Conservation (phyloP, 164 flowering plant species). For the Vitis cinerea region DNA sequence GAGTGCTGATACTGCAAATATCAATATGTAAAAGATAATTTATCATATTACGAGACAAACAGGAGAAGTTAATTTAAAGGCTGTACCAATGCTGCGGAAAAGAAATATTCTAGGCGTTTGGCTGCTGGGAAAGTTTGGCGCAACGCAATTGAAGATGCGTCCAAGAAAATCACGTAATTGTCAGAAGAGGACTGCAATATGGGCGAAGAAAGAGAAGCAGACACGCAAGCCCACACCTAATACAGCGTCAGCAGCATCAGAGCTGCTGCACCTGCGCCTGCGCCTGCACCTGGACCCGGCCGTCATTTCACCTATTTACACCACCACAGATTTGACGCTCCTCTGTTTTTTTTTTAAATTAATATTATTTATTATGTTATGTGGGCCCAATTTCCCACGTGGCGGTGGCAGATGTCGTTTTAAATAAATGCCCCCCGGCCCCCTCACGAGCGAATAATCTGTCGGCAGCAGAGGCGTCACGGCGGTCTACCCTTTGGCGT, state of each 20-base stretch:
- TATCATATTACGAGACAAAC: too few species aligned
- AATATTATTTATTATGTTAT: neutral
- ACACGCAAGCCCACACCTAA: slow-evolving; percentile 9
- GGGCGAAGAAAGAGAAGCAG: neutral
- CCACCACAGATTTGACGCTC: slow-evolving; percentile 4
- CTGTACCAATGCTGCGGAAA: too few species aligned
- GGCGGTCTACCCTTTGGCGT: slow-evolving; percentile 14
- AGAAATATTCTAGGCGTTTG: too few species aligned
- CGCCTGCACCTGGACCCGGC: slow-evolving; percentile 8
- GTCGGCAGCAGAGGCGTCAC: slow-evolving; percentile 37
- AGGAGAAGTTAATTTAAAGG: too few species aligned
- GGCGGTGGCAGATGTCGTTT: too few species aligned
- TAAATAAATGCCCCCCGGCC: neutral
- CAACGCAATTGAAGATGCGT: too few species aligned
- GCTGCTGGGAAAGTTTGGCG: too few species aligned
- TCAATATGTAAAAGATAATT: too few species aligned
- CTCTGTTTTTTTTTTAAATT: too few species aligned
- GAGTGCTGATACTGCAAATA: too few species aligned
- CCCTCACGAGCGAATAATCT: slow-evolving; percentile 18
- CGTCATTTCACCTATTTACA: slow-evolving; percentile 13
- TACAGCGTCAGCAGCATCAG: slow-evolving; percentile 12
- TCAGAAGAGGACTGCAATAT: neutral
- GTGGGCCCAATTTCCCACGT: neutral
- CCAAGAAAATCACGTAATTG: neutral
- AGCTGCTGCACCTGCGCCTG: slow-evolving; percentile 10